Evolutionary conservation across 1,139 yeast species (phyloP).

Genomic region (Williopsis jadinii): DNA sequence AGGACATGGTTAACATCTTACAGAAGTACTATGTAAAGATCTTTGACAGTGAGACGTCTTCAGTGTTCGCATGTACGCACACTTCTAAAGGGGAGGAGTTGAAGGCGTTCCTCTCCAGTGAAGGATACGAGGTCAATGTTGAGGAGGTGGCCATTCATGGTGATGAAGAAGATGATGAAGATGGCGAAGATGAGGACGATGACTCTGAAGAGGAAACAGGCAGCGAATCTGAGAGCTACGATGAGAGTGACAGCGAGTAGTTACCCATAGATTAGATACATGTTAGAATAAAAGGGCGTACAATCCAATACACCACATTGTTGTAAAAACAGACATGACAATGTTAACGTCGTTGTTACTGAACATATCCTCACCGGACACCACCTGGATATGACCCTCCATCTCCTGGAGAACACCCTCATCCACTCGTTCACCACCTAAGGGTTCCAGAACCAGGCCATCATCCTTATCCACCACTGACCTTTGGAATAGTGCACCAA

Average conservation of each 20-base stretch:
- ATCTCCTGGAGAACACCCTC: slow-evolving; percentile 5
- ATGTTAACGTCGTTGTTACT: slow-evolving; percentile 38
- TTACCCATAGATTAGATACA: not conserved
- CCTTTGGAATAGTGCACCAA: slow-evolving; percentile 37
- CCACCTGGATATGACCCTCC: slow-evolving; percentile 9
- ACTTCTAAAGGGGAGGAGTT: slow-evolving; percentile 52
- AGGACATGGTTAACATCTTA: slow-evolving; percentile 51
- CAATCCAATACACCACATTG: slow-evolving; percentile 24
- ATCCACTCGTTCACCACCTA: slow-evolving; percentile 31
- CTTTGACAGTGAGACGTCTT: slow-evolving; percentile 49
- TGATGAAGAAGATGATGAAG: slow-evolving; percentile 23
- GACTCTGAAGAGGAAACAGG: slow-evolving; percentile 9
- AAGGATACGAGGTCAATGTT: slow-evolving; percentile 56
- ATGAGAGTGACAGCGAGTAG: slow-evolving; percentile 3
- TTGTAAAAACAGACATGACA: slow-evolving; percentile 28
- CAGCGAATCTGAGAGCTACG: slow-evolving; percentile 3
- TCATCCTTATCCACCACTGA: slow-evolving; percentile 28
- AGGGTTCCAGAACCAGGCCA: slow-evolving; percentile 34
- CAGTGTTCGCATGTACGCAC: slow-evolving; percentile 68
- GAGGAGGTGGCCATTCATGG: slow-evolving; percentile 42
- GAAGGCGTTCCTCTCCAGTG: slow-evolving; percentile 36
- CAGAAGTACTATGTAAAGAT: slow-evolving; percentile 54
- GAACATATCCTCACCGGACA: slow-evolving; percentile 27
- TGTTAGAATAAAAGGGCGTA: slow-evolving; percentile 16
- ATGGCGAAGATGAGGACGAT: slow-evolving; percentile 10